phyloP scores from a whole-genome alignment of 345 rosid species.

The Eucalyptus shirleyi region DNA sequence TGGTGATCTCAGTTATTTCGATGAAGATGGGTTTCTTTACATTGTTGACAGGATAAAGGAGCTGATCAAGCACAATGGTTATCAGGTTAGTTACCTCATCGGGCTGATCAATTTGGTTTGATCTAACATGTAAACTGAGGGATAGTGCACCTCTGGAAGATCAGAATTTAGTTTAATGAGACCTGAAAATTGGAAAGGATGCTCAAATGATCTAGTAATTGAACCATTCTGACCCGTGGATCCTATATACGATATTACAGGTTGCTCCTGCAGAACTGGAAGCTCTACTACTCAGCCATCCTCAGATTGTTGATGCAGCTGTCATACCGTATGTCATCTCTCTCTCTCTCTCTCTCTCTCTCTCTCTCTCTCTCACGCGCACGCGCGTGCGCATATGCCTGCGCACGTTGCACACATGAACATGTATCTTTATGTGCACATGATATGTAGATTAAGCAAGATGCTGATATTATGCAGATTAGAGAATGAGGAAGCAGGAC shows the following conservation, averaged over 20 bases:
- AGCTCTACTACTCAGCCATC: slow-evolving; percentile 44
- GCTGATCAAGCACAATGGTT: slow-evolving; percentile 63
- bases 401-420: neutral
- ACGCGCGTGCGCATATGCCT: neutral
- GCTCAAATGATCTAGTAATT: neutral
- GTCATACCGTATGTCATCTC: slow-evolving; percentile 34
- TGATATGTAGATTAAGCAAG: neutral
- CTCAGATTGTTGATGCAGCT: slow-evolving; percentile 38
- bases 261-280: slow-evolving; percentile 68
- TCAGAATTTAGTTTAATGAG: neutral
- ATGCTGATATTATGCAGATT: slow-evolving; percentile 9
- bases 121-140: neutral
- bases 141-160: neutral
- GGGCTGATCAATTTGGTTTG: neutral
- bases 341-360: neutral
- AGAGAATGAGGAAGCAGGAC: slow-evolving; percentile 57
- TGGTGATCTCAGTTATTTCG: slow-evolving; percentile 53
- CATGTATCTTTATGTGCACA: neutral
- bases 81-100: slow-evolving; percentile 20
- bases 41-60: slow-evolving; percentile 59
- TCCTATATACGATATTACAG: slow-evolving; percentile 1
- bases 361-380: neutral
- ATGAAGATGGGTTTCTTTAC: slow-evolving; percentile 36
- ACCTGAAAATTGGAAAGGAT: neutral
- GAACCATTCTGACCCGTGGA: neutral